These are phyloP conservation scores for Tricholoma sp. DNA, from an alignment of 768 basidiomycete genomes.

Conservation along the genomic window DNA sequence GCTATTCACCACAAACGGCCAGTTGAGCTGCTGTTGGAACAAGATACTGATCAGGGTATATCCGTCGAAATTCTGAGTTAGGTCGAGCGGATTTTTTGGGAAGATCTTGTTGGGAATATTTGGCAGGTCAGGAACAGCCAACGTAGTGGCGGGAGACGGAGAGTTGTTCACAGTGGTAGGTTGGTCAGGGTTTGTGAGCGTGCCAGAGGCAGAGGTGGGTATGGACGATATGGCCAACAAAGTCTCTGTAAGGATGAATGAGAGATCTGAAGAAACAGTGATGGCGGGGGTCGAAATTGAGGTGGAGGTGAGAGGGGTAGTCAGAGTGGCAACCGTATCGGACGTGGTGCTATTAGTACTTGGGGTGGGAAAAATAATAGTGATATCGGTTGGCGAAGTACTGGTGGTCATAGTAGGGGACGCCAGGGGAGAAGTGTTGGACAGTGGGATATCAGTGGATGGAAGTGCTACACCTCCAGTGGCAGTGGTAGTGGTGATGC, in stretches of 20 bases:
- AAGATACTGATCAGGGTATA: slow-evolving; percentile 58
- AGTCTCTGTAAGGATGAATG: slow-evolving; percentile 40
- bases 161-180: slow-evolving; percentile 26
- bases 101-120: slow-evolving; percentile 59
- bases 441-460: neutral
- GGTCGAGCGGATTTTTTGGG: slow-evolving; percentile 29
- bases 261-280: slow-evolving; percentile 35
- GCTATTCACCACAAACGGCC: slow-evolving; percentile 62
- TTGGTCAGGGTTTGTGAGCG: slow-evolving; percentile 41
- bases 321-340: neutral
- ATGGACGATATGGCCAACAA: slow-evolving; percentile 35
- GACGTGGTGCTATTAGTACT: neutral
- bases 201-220: slow-evolving; percentile 21
- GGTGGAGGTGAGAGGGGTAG: neutral
- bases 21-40: slow-evolving; percentile 55
- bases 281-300: slow-evolving; percentile 14
- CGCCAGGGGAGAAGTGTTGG: neutral
- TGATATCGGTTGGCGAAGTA: slow-evolving; percentile 4
- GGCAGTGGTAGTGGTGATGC: neutral
- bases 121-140: slow-evolving; percentile 45
- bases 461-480: neutral
- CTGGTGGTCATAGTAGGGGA: neutral
- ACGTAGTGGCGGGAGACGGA: slow-evolving; percentile 17
- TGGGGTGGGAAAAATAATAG: slow-evolving; percentile 15
- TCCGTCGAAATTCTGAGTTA: slow-evolving; percentile 25